Evolutionary conservation across 345 rosid genomes (phyloP), one percentile per base, ranked within the genome.

Genomic region (Conringia planisiliqua): DNA sequence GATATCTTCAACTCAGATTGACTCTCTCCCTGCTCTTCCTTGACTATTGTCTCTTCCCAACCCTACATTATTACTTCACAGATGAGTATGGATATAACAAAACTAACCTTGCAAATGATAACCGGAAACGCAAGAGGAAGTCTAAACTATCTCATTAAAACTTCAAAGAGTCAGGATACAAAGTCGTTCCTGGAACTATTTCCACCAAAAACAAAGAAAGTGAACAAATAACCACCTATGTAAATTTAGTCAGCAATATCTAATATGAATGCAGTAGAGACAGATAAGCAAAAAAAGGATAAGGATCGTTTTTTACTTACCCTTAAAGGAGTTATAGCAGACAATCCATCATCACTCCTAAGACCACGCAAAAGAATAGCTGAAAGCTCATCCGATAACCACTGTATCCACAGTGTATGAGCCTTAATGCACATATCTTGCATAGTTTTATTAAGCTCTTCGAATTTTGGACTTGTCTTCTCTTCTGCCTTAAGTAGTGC

Each of bases 41-140:
- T 89, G 74, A 96, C 87, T 54, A 90, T 80, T 30, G 90, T 90
- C 85, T 92, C 98, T 70, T 92, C 99, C 99, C 99, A 96, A 33
- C 99, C 99, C 98, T 92, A 84, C 39, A 64, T 68, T 75, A 84
- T 72, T 61, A 27, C 66, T 59, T 62, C 70, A 67, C 72, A 72
- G 76, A 80, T 76, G 61, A 73, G 69, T 46, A 51, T 36, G 62
- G 48, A 64, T 71, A 63, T 56, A 50, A 26, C 20, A 40, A 69
- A 36, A 29, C 18, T 51, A 73, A 58, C 29, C 62, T 43, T 46
- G 61, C 72, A 57, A 29, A 47, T 38, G 61, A 59, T 43, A 10
- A 35, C 58, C 11, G 46, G 63, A 35, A 7, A 44, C 17, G 47
- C 18, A 42, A 32, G 29, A 66, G 72, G 39, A 24, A 57, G 60